phyloP scores from a whole-genome alignment of 306 rosid species.

The Lathyrus aphaca region DNA sequence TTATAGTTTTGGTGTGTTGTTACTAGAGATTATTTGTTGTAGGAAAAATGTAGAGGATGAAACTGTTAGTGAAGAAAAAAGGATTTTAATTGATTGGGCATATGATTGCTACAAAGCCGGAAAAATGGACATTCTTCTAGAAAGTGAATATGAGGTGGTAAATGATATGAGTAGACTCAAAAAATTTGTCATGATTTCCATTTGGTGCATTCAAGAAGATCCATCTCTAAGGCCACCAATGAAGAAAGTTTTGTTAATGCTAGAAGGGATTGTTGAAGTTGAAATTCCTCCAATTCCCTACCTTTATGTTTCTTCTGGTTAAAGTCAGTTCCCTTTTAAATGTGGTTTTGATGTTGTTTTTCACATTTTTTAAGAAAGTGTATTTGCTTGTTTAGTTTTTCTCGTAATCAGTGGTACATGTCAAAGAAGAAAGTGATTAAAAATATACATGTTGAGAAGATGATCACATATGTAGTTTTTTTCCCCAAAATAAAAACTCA shows the following conservation, averaged over 20 bases:
- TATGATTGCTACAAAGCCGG: slow-evolving; percentile 1
- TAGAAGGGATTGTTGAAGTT: slow-evolving; percentile 37
- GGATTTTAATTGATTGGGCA: slow-evolving; percentile 4
- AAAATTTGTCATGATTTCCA: slow-evolving; percentile 23
- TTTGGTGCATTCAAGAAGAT: slow-evolving; percentile 47
- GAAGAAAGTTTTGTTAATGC: slow-evolving; percentile 40
- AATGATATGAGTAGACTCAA: background rate
- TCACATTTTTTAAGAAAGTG: background rate
- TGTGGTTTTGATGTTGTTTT: background rate
- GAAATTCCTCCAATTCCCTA: slow-evolving; percentile 38
- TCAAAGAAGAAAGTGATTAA: background rate
- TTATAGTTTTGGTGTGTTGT: slow-evolving; percentile 38
- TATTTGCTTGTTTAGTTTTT: background rate
- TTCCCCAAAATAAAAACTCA: background rate
- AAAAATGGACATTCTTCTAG: background rate
- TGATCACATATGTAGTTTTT: background rate
- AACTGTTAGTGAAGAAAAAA: background rate
- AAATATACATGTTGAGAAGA: background rate
- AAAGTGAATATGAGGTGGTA: background rate
- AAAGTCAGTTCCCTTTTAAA: background rate
- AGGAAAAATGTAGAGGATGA: background rate
- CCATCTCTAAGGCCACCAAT: slow-evolving; percentile 40
- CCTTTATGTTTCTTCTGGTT: slow-evolving; percentile 25
- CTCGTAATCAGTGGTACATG: background rate
- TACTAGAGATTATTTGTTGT: background rate